These are phyloP conservation scores for Sonneratia caseolaris DNA, from an alignment of 345 rosid species.

Conservation along the genomic window DNA sequence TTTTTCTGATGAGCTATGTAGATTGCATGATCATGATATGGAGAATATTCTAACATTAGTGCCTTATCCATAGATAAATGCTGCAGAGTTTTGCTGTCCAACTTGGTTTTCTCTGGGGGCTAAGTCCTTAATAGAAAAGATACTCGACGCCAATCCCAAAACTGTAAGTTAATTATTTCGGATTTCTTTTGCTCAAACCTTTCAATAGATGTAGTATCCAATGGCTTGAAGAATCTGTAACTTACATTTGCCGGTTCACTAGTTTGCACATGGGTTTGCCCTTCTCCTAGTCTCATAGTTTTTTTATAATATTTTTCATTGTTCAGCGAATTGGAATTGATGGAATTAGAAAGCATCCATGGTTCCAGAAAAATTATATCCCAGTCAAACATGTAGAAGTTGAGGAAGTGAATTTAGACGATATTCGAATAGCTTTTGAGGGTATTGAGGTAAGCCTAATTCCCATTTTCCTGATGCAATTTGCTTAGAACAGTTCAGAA, in stretches of 20 bases:
- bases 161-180: slow-evolving; percentile 44
- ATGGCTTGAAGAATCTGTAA: too few species aligned
- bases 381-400: slow-evolving; percentile 43
- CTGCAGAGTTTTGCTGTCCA: slow-evolving; percentile 71
- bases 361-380: slow-evolving; percentile 57
- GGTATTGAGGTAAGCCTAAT: slow-evolving; percentile 60
- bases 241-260: neutral
- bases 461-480: slow-evolving; percentile 3
- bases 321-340: slow-evolving; percentile 71
- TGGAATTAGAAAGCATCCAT: slow-evolving; percentile 46
- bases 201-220: neutral
- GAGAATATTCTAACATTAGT: neutral
- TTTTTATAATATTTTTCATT: slow-evolving; percentile 15
- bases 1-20: neutral
- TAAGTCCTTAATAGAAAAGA: slow-evolving; percentile 55
- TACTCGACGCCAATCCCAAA: slow-evolving; percentile 69
- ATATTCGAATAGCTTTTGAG: slow-evolving; percentile 65
- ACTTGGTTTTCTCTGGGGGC: slow-evolving; percentile 70
- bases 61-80: slow-evolving; percentile 42
- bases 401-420: slow-evolving; percentile 66
- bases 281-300: neutral
- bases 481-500: neutral
- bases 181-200: neutral
- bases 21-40: neutral
- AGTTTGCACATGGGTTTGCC: neutral